phyloP scores from a whole-genome alignment of 1,284 basidiomycete genomes.

The Boletus holoroseus region DNA sequence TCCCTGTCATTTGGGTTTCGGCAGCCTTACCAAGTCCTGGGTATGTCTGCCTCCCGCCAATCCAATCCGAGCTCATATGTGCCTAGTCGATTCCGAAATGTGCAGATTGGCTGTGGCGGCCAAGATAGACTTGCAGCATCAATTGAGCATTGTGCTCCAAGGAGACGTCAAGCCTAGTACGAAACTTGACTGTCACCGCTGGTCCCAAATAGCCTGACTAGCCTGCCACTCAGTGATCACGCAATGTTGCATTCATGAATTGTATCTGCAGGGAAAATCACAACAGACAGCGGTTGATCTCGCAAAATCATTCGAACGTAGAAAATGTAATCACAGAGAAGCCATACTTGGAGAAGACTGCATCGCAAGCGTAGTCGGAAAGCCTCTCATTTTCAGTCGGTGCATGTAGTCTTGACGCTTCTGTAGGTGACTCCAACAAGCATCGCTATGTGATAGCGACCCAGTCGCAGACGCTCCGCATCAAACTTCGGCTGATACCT shows the following conservation, averaged over 20 bases:
- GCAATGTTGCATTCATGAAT: slow-evolving; percentile 87
- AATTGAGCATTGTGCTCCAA: slow-evolving; percentile 71
- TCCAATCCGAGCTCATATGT: slow-evolving; percentile 17
- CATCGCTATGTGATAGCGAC: slow-evolving; percentile 86
- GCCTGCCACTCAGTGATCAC: slow-evolving; percentile 80
- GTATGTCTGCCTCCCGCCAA: slow-evolving; percentile 39
- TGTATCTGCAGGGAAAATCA: slow-evolving; percentile 74
- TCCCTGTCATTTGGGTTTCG: slow-evolving; percentile 81
- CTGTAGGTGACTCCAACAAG: slow-evolving; percentile 76
- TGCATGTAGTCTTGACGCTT: slow-evolving; percentile 13
- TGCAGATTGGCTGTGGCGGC: slow-evolving; percentile 64
- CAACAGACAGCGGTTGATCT: slow-evolving; percentile 75
- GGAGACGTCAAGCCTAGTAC: slow-evolving; percentile 85
- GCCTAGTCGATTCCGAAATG: slow-evolving; percentile 79
- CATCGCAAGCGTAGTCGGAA: slow-evolving; percentile 76
- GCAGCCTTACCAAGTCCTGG: slow-evolving; percentile 84
- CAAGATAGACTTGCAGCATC: slow-evolving; percentile 71
- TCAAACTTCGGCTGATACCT: slow-evolving; percentile 62
- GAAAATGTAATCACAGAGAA: slow-evolving; percentile 92
- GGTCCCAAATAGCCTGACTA: slow-evolving; percentile 26
- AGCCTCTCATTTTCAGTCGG: slow-evolving; percentile 27
- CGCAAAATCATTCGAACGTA: slow-evolving; percentile 87
- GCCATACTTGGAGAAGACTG: slow-evolving; percentile 81
- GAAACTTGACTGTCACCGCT: slow-evolving; percentile 32
- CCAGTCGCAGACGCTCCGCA: slow-evolving; percentile 66